phyloP scores from a whole-genome alignment of 257 asterid genomes.

The Ehretia macrophylla region DNA sequence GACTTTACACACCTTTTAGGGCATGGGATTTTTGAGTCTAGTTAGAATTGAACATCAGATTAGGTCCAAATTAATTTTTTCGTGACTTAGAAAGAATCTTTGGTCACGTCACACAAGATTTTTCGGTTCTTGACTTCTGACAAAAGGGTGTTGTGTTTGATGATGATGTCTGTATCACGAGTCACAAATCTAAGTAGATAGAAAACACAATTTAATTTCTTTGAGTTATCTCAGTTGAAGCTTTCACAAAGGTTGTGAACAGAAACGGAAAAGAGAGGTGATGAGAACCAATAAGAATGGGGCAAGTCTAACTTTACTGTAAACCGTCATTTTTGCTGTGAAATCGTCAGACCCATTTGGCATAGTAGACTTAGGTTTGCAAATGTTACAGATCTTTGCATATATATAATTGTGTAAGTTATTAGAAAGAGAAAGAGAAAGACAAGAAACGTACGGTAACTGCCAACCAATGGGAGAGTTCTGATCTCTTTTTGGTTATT shows the following conservation, averaged over 20 bases:
- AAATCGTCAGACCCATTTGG: neutral
- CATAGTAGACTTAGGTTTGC: slow-evolving; percentile 7
- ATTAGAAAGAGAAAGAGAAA: slow-evolving; percentile 3
- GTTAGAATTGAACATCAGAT: slow-evolving; percentile 15
- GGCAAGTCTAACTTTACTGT: neutral
- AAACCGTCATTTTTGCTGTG: neutral
- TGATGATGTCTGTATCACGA: neutral
- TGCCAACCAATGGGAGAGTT: slow-evolving; percentile 53
- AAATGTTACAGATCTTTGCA: slow-evolving; percentile 10
- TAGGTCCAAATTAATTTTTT: slow-evolving; percentile 29
- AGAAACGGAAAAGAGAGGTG: slow-evolving; percentile 28
- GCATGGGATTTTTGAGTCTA: slow-evolving; percentile 10
- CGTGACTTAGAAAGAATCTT: slow-evolving; percentile 53
- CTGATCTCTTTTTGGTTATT: slow-evolving; percentile 22
- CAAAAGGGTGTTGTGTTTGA: slow-evolving; percentile 15
- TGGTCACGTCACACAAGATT: slow-evolving; percentile 66
- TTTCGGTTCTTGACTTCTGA: slow-evolving; percentile 50
- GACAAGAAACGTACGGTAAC: slow-evolving; percentile 11
- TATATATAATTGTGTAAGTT: slow-evolving; percentile 11
- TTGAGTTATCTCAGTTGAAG: slow-evolving; percentile 18
- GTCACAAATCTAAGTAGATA: neutral
- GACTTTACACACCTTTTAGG: no score
- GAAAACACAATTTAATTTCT: slow-evolving; percentile 8
- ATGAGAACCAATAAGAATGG: slow-evolving; percentile 31
- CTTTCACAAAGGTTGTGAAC: slow-evolving; percentile 38